phyloP scores from a whole-genome alignment of 768 basidiomycete genomes.

The Leccinellum albellum region DNA sequence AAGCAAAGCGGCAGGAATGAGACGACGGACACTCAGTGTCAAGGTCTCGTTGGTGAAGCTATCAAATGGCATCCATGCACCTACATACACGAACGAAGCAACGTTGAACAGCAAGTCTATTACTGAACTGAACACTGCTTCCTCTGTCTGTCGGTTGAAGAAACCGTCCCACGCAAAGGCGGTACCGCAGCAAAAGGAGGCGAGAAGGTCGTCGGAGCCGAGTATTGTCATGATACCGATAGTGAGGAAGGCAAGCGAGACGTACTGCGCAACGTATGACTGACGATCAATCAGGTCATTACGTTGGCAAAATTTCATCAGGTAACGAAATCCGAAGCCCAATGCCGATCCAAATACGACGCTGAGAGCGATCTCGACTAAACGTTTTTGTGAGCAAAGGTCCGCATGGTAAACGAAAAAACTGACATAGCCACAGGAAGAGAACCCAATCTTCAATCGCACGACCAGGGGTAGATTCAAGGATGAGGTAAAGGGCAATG shows the following conservation, averaged over 20 bases:
- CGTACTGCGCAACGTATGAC: slow-evolving; percentile 91
- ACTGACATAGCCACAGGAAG: slow-evolving; percentile 80
- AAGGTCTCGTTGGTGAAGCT: slow-evolving; percentile 63
- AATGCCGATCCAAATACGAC: slow-evolving; percentile 69
- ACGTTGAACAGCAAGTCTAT: slow-evolving; percentile 96
- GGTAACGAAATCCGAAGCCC: slow-evolving; percentile 76
- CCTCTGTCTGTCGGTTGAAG: slow-evolving; percentile 91
- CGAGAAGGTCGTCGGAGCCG: slow-evolving; percentile 90
- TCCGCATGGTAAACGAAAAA: neutral
- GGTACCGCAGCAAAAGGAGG: slow-evolving; percentile 91
- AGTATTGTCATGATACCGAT: slow-evolving; percentile 82
- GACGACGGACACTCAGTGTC: slow-evolving; percentile 77
- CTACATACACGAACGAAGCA: slow-evolving; percentile 92
- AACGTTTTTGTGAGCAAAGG: slow-evolving; percentile 4
- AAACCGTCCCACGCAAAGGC: slow-evolving; percentile 98
- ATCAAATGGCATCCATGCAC: slow-evolving; percentile 95
- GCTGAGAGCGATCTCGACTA: slow-evolving; percentile 79
- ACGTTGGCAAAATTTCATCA: slow-evolving; percentile 90
- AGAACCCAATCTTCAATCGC: slow-evolving; percentile 89
- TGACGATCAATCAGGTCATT: slow-evolving; percentile 88
- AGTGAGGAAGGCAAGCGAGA: slow-evolving; percentile 77
- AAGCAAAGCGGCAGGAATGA: slow-evolving; percentile 77
- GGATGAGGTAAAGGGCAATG: slow-evolving; percentile 81
- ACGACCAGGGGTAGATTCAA: slow-evolving; percentile 55
- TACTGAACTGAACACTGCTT: slow-evolving; percentile 92